Evolutionary conservation across 805 yeast genomes (phyloP).

Genomic region (Candida bentonensis): DNA sequence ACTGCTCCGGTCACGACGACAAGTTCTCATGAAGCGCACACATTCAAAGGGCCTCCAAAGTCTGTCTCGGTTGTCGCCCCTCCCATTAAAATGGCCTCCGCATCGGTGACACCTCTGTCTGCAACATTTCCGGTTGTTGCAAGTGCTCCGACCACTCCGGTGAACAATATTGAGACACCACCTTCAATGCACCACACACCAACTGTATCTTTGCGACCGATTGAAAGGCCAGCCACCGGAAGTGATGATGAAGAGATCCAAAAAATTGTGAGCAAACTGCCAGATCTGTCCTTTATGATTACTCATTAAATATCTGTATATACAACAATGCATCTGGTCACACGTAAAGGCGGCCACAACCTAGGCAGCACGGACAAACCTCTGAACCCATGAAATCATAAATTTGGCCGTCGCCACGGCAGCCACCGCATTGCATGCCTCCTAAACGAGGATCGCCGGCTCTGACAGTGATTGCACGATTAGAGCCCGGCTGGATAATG

Average conservation of each 20-base stretch:
- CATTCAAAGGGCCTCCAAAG: too few relatives aligned
- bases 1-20: too few relatives aligned
- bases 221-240: background rate
- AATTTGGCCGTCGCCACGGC: slow-evolving; percentile 50
- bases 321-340: too few relatives aligned
- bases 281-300: slow-evolving; percentile 13
- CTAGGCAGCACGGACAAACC: slow-evolving; percentile 46
- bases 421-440: slow-evolving; percentile 58
- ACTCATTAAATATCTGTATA: background rate
- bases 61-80: too few relatives aligned
- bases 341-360: too few relatives aligned
- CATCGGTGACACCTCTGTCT: too few relatives aligned
- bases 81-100: too few relatives aligned
- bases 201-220: background rate
- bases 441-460: slow-evolving; percentile 77
- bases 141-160: too few relatives aligned
- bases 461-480: slow-evolving; percentile 31
- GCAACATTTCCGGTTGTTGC: too few relatives aligned
- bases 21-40: too few relatives aligned
- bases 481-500: background rate
- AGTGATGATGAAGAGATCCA: slow-evolving; percentile 13
- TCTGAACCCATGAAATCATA: slow-evolving; percentile 45
- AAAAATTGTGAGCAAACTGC: slow-evolving; percentile 10
- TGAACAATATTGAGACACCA: too few relatives aligned
- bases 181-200: background rate